These are phyloP conservation scores for Trichoderma reesei DNA, from an alignment of 495 filamentous ascomycete species.

Conservation along the genomic window DNA sequence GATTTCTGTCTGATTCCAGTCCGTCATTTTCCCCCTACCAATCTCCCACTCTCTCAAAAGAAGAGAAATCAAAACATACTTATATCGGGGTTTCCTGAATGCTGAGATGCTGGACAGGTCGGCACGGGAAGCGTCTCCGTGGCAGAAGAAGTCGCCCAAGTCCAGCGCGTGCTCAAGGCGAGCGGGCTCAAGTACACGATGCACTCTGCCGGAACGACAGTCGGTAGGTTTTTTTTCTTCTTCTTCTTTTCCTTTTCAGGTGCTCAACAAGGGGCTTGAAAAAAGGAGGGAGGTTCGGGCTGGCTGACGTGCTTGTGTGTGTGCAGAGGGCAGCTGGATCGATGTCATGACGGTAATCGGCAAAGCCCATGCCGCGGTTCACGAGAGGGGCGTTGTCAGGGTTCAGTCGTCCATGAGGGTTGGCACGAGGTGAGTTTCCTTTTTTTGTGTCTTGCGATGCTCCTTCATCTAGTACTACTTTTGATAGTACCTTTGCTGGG, in stretches of 20 bases:
- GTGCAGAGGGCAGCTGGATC: conserved; percentile 81
- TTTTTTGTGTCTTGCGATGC: no score
- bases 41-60: neutral
- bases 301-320: no score
- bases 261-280: neutral
- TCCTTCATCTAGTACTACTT: no score
- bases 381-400: conserved; percentile 67
- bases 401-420: conserved; percentile 86
- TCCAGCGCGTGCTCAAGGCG: conserved; percentile 74
- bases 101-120: conserved; percentile 54
- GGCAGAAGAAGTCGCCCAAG: conserved; percentile 74
- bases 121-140: conserved; percentile 78
- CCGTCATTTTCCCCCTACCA: conserved; percentile 18
- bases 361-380: conserved; percentile 77
- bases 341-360: conserved; percentile 81
- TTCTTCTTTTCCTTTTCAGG: neutral
- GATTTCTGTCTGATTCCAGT: conserved; percentile 83
- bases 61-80: no score
- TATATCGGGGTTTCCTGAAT: no score
- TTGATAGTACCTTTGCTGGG: no score
- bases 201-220: conserved; percentile 87
- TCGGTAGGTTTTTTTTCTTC: conserved; percentile 52
- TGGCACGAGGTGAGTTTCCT: conserved; percentile 60
- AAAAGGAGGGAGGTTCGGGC: no score
- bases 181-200: conserved; percentile 74